Evolutionary conservation across 306 rosid species (phyloP), one percentile per base, ranked within the genome.

Genomic region (Vigna hirtella): DNA sequence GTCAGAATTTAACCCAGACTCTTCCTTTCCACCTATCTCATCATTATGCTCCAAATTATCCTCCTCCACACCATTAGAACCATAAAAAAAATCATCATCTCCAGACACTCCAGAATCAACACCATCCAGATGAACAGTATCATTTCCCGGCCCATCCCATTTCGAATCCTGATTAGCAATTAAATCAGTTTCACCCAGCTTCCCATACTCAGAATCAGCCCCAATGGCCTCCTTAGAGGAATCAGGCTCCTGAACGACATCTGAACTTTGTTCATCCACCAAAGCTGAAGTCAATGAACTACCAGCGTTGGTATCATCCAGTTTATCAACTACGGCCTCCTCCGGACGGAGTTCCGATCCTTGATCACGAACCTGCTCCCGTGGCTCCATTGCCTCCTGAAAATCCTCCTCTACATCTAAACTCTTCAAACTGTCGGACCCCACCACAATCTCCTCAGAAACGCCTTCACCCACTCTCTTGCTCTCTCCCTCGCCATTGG

Each of bases 311-410:
- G 34, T 26, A 70, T 57, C 71, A 50, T 61, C 71, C 2, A 59
- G 83, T 38, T 65, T 64, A 66, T 7, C 82, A 68, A 42, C 58
- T 58, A 14, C 79, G 55, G 17, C 78, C 26, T 74, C 82, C 58
- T 72, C 84, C 55, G 38, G 5, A 67, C 2, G 0, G 40, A 22
- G 56, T 14, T 70, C 8, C 32, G 76, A 51, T 36, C 62, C 71
- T 38, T 70, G 85, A 79, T 77, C 91, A 57, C 59, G 58, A 53
- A 63, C 83, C 72, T 56, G 56, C 36, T 85, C 86, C 38, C 57
- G 74, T 1, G 78, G 66, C 38, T 68, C 88, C 28, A 83, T 20
- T 2, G 88, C 92, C 88, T 90, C 92, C 88, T 88, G 85, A 4
- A 86, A 87, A 85, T 81, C 89, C 62, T 83, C 97, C 7, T 79